phyloP scores from a whole-genome alignment of 1,284 basidiomycete genomes.

The Cerioporus squamosus region DNA sequence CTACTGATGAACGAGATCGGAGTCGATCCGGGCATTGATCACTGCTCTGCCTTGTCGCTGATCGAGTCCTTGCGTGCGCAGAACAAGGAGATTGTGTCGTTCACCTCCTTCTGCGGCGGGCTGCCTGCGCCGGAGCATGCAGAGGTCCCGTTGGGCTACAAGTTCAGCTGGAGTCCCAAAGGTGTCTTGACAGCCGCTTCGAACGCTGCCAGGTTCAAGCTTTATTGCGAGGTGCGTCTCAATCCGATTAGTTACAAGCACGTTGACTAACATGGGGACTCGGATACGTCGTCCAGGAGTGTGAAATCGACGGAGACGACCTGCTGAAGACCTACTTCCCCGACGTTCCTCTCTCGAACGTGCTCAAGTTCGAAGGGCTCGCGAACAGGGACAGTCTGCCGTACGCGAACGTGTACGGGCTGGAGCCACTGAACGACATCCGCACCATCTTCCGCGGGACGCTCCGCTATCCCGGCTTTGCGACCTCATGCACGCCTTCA shows the following conservation, averaged over 20 bases:
- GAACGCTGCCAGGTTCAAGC: slow-evolving; percentile 77
- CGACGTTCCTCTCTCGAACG: slow-evolving; percentile 67
- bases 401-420: slow-evolving; percentile 77
- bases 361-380: slow-evolving; percentile 82
- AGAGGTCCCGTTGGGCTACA: slow-evolving; percentile 82
- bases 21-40: slow-evolving; percentile 95
- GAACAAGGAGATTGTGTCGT: slow-evolving; percentile 72
- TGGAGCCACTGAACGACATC: slow-evolving; percentile 54
- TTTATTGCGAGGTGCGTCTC: slow-evolving; percentile 56
- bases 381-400: slow-evolving; percentile 88
- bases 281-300: slow-evolving; percentile 40
- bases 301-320: slow-evolving; percentile 55
- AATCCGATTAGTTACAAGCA: too few species aligned
- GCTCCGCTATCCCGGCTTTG: slow-evolving; percentile 90
- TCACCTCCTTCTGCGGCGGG: slow-evolving; percentile 94
- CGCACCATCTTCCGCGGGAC: slow-evolving; percentile 86
- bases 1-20: slow-evolving; percentile 93
- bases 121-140: slow-evolving; percentile 80
- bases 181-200: slow-evolving; percentile 86
- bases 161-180: slow-evolving; percentile 94
- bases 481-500: slow-evolving; percentile 79
- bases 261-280: too few species aligned
- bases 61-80: slow-evolving; percentile 62
- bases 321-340: slow-evolving; percentile 68
- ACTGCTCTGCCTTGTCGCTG: slow-evolving; percentile 86